A percentile compares a stretch with the other conserved stretches of the same genome.
Conservation (phyloP, 2,329 filamentous ascomycete species). For the Cytospora leucostoma region DNA sequence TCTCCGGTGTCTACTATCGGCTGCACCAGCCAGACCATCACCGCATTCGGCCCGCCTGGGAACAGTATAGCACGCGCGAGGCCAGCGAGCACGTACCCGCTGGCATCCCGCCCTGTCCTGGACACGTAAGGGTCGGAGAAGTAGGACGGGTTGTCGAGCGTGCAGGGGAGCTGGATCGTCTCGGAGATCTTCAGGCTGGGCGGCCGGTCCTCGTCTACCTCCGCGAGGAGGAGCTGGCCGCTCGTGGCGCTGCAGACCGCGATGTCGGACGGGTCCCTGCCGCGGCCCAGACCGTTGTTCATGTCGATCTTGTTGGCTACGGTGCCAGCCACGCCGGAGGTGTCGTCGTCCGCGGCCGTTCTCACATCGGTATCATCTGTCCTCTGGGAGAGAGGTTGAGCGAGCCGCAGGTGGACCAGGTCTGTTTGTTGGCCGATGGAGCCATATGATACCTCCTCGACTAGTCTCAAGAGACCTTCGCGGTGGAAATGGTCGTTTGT, state of each 20-base stretch:
- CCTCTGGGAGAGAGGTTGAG: too few species aligned
- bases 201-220: slow-evolving; percentile 22
- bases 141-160: not conserved
- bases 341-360: not conserved
- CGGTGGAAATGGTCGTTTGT: slow-evolving; percentile 62
- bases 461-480: slow-evolving; percentile 45
- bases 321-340: slow-evolving; percentile 42
- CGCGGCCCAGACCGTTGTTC: slow-evolving; percentile 59
- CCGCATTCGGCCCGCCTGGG: not conserved
- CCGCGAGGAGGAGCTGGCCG: slow-evolving; percentile 49
- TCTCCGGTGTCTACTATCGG: not conserved
- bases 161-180: not conserved
- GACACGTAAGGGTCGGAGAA: not conserved
- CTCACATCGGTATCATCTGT: too few species aligned
- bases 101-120: not conserved
- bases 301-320: slow-evolving; percentile 43
- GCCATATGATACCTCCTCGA: slow-evolving; percentile 48
- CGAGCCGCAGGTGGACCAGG: slow-evolving; percentile 44
- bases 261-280: slow-evolving; percentile 43
- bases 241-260: slow-evolving; percentile 46
- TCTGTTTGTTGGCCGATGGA: slow-evolving; percentile 49
- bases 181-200: not conserved
- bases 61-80: not conserved
- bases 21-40: not conserved
- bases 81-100: not conserved